phyloP scores from a whole-genome alignment of 345 rosid genomes.

The Eucalyptus marginata region DNA sequence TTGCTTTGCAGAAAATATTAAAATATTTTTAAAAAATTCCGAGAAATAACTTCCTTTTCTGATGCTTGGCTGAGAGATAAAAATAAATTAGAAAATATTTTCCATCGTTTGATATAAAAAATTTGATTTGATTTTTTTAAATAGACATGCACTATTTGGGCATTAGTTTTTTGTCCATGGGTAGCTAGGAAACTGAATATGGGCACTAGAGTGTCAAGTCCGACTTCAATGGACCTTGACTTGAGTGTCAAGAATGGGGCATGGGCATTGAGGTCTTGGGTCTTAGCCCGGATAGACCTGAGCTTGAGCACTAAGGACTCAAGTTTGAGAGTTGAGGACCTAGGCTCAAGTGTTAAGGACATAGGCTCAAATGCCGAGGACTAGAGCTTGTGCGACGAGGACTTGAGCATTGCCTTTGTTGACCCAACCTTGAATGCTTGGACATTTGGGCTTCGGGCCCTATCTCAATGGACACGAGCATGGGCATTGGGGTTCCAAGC shows the following conservation, averaged over 20 bases:
- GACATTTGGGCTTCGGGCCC: neutral
- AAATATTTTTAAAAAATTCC: neutral
- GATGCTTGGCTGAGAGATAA: neutral
- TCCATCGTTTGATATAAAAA: no score
- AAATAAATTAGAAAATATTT: no score
- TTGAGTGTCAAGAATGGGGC: neutral
- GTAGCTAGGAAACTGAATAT: neutral
- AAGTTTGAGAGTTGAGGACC: neutral
- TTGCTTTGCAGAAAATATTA: neutral
- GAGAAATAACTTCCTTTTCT: neutral
- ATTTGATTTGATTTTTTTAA: no score
- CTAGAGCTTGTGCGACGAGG: no score
- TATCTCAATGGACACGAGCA: neutral
- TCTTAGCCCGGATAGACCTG: neutral
- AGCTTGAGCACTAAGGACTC: neutral
- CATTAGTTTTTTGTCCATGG: neutral
- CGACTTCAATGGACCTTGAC: neutral
- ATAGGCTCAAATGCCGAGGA: no score
- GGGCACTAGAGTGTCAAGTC: neutral
- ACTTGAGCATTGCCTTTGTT: neutral
- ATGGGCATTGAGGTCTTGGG: neutral
- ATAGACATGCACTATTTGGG: neutral
- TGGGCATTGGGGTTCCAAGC: neutral
- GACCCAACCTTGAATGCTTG: neutral
- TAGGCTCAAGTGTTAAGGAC: neutral